Base-by-base conservation (phyloP, 108 stramenopile species). In the Halocafeteria seosinensis region DNA sequence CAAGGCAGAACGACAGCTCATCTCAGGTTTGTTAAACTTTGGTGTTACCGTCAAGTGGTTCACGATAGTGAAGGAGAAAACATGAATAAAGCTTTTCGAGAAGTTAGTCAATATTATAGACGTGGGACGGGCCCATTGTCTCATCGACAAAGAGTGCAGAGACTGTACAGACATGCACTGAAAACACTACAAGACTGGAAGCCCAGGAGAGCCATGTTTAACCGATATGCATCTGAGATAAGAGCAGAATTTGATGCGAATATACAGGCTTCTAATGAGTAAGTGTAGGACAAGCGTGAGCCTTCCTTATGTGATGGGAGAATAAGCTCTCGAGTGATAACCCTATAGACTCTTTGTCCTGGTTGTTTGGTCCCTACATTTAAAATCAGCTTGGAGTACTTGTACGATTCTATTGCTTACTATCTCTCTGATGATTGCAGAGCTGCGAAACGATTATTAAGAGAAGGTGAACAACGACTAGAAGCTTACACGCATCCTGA, bases 111-210 rank as follows among this genome's bases (percentile, higher is more conserved):
- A 27, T 12, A 12, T 53, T 63, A 21, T n/a, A 2, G 9, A 28
- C 23, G 29, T 50, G 5, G 26, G 11, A 32, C 26, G 27, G 65
- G 31, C 17, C n/a, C 51, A 13, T 36, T 66, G 26, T 62, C 65
- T 36, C 65, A 66, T 58, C 27, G 27, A 37, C 65, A 66, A 58
- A n/a, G 53, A 12, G 65, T 63, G 3, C 55, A 36, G 61, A 53
- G 65, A n/a, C 55, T 66, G 65, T 66, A 66, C 65, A 53, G 65
- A 1, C 12, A 21, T 24, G 34, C 65, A 4, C 65, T 66, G 34
- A 12, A 32, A 21, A 26, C 25, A 36, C 17, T 63, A 27, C 5
- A 29, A n/a, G 63, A 63, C 24, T 66, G 55, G 55, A 4, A n/a
- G 30, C 11, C 50, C 34, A 61, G 36, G 8, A 53, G 65, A 27